Conservation (phyloP, 2,329 filamentous ascomycete species). For the Pseudogymnoascus sp. region DNA sequence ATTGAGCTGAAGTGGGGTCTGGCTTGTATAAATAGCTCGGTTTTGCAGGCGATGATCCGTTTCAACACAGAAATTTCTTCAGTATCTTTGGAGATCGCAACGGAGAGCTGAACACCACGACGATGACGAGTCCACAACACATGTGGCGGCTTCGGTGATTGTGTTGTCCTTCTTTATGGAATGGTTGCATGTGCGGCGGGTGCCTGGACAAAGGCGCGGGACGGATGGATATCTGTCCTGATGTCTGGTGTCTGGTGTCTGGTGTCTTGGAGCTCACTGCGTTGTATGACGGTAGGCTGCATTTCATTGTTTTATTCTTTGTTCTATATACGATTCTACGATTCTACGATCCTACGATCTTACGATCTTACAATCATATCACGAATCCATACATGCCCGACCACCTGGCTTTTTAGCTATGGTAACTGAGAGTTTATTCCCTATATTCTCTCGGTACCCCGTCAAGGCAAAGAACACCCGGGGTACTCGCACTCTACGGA, state of each 20-base stretch:
- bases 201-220: background rate
- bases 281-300: constrained; percentile 3
- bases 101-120: background rate
- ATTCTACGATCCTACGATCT: background rate
- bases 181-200: background rate
- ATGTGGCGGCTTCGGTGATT: background rate
- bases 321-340: background rate
- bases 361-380: background rate
- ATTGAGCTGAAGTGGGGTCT: constrained; percentile 4
- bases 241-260: background rate
- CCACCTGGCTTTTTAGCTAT: constrained; percentile 28
- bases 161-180: background rate
- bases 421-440: constrained; percentile 54
- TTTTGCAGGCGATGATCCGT: background rate
- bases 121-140: background rate
- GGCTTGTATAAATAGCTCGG: background rate
- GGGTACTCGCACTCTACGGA: constrained; percentile 21
- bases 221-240: constrained; percentile 2
- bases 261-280: background rate
- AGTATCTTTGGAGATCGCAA: background rate
- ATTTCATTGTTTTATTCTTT: constrained; percentile 4
- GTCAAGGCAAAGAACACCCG: constrained; percentile 74
- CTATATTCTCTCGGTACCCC: constrained; percentile 75
- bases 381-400: constrained; percentile 16
- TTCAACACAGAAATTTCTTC: constrained; percentile 6